phyloP scores from a whole-genome alignment of 2,329 filamentous ascomycete genomes.

The Ascochyta clinopodiicola region DNA sequence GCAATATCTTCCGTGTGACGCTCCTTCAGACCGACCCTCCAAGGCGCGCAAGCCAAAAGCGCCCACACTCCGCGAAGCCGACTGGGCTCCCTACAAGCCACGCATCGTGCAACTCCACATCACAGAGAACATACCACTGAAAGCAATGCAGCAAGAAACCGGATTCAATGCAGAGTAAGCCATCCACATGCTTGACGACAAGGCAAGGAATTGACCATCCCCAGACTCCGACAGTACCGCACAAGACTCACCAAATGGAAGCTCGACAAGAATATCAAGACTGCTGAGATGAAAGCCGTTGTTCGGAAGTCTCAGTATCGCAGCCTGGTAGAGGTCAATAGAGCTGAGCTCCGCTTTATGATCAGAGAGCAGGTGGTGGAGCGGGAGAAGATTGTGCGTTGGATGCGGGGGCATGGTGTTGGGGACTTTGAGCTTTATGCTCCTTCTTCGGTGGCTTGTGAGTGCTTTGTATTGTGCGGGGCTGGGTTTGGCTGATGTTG shows the following conservation, averaged over 20 bases:
- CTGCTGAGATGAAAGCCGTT: slow-evolving; percentile 29
- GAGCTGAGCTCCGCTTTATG: slow-evolving; percentile 17
- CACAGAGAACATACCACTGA: slow-evolving; percentile 5
- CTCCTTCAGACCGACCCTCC: neutral
- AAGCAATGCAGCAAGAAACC: slow-evolving; percentile 15
- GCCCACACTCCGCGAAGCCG: slow-evolving; percentile 24
- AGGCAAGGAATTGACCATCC: neutral
- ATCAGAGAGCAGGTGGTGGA: slow-evolving; percentile 23
- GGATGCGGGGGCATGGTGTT: slow-evolving; percentile 28
- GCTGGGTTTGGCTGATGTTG: neutral
- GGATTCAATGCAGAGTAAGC: slow-evolving; percentile 29
- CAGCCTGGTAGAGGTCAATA: slow-evolving; percentile 23
- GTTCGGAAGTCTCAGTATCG: slow-evolving; percentile 28
- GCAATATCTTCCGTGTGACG: neutral
- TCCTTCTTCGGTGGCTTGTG: neutral
- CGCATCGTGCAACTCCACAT: slow-evolving; percentile 23
- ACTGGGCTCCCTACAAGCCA: slow-evolving; percentile 30
- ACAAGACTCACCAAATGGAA: slow-evolving; percentile 27
- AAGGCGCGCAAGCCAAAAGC: slow-evolving; percentile 27
- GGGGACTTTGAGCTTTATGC: neutral
- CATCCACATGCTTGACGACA: neutral
- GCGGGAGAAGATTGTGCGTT: slow-evolving; percentile 29
- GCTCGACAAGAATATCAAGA: slow-evolving; percentile 30
- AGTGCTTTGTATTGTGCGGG: neutral
- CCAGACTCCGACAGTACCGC: slow-evolving; percentile 28